Conservation (phyloP, 2,329 filamentous ascomycete species). For the Pestalotiopsis sp. region DNA sequence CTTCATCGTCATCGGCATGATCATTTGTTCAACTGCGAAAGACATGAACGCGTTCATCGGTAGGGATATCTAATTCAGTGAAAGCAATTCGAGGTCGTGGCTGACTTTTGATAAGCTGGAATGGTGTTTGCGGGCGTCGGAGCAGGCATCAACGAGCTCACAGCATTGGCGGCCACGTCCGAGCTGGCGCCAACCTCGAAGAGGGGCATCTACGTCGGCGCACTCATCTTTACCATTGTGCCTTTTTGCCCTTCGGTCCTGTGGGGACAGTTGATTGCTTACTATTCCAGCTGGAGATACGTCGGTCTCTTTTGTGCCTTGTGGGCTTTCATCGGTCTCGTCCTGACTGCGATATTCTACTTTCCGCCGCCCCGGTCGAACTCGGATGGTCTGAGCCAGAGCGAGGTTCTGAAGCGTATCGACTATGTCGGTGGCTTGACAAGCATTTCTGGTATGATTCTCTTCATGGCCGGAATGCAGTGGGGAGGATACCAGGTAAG, state of each 20-base stretch:
- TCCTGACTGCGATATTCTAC: conserved; percentile 55
- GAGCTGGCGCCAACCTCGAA: conserved; percentile 69
- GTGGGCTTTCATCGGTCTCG: conserved; percentile 54
- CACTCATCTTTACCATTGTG: conserved; percentile 62
- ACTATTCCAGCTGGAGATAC: conserved; percentile 54
- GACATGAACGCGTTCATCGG: conserved; percentile 65
- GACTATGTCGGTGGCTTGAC: conserved; percentile 55
- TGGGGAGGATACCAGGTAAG: conserved; percentile 38
- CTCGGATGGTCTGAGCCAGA: conserved; percentile 38
- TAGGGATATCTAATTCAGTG: conserved; percentile 29
- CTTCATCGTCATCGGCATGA: conserved; percentile 49
- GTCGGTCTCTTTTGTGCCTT: conserved; percentile 54
- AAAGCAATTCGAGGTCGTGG: not conserved
- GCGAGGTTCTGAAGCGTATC: conserved; percentile 45
- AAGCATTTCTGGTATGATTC: conserved; percentile 49
- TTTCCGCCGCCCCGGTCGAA: conserved; percentile 52
- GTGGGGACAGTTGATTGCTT: conserved; percentile 58
- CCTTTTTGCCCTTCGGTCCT: conserved; percentile 66
- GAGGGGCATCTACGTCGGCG: conserved; percentile 64
- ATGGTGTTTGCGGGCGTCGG: conserved; percentile 63
- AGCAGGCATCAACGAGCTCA: conserved; percentile 70
- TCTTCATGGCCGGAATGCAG: conserved; percentile 52
- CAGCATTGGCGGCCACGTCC: conserved; percentile 67
- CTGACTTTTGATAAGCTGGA: conserved; percentile 35
- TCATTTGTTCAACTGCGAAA: conserved; percentile 59